phyloP scores from a whole-genome alignment of 768 basidiomycete species.

The Tylopilus vinaceipallidus region DNA sequence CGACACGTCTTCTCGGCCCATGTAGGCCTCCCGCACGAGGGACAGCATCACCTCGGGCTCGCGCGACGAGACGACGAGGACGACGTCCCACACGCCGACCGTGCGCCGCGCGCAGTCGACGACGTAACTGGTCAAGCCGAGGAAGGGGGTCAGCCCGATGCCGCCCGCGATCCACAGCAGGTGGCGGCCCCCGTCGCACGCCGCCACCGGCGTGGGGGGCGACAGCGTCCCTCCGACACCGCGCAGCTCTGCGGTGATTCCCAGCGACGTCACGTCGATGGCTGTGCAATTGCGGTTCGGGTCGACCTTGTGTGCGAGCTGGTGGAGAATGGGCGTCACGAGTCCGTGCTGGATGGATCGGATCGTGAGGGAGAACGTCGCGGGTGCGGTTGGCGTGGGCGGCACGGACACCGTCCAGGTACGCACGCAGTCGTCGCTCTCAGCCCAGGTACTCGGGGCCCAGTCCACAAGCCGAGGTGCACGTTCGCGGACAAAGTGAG shows the following conservation, averaged over 20 bases:
- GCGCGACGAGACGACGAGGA: constrained; percentile 48
- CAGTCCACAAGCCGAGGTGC: constrained; percentile 52
- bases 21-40: constrained; percentile 37
- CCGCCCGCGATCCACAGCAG: constrained; percentile 64
- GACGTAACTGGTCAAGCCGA: constrained; percentile 45
- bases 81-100: constrained; percentile 40
- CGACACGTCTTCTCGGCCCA: neutral
- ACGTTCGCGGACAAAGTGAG: constrained; percentile 44
- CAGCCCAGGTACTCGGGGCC: constrained; percentile 35
- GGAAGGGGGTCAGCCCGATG: constrained; percentile 63
- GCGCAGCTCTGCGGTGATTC: constrained; percentile 44
- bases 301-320: constrained; percentile 31
- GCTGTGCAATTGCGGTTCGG: neutral
- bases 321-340: constrained; percentile 57
- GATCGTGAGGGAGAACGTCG: constrained; percentile 49
- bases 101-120: constrained; percentile 11
- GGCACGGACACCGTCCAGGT: constrained; percentile 58
- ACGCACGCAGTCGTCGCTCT: constrained; percentile 62
- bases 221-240: constrained; percentile 54
- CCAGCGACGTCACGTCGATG: constrained; percentile 29
- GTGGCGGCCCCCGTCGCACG: constrained; percentile 26
- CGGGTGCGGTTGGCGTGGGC: constrained; percentile 12
- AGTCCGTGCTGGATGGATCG: constrained; percentile 50
- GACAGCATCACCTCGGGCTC: constrained; percentile 52
- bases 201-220: constrained; percentile 19